phyloP scores from a whole-genome alignment of 805 yeast genomes.

The Saturnispora sanitii region DNA sequence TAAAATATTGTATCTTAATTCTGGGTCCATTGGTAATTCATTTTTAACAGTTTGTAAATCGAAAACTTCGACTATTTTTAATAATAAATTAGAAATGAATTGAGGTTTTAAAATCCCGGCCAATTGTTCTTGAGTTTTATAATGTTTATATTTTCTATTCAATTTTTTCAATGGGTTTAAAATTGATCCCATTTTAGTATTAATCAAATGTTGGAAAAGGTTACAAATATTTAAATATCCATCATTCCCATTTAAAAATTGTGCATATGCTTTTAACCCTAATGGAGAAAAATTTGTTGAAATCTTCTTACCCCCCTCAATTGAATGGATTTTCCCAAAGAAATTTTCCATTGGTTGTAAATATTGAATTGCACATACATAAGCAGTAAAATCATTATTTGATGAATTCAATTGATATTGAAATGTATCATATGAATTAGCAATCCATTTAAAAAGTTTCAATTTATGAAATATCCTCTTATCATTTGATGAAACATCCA shows the following conservation, averaged over 20 bases:
- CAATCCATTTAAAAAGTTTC: conserved; percentile 22
- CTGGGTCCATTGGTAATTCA: too few species aligned
- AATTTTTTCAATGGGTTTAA: neutral
- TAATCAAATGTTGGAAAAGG: conserved; percentile 23
- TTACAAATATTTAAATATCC: conserved; percentile 24
- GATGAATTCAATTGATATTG: conserved; percentile 13
- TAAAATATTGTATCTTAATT: too few species aligned
- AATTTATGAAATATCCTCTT: conserved; percentile 23
- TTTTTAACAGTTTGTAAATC: too few species aligned
- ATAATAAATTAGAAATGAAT: too few species aligned
- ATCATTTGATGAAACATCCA: conserved; percentile 18
- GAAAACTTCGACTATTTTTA: too few species aligned
- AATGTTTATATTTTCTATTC: too few species aligned
- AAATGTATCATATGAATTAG: conserved; percentile 21
- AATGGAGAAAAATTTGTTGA: conserved; percentile 19
- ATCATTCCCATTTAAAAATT: conserved; percentile 19
- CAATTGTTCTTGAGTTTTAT: too few species aligned
- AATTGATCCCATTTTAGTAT: neutral
- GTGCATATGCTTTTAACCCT: conserved; percentile 22
- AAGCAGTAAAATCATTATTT: conserved; percentile 14
- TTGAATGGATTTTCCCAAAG: conserved; percentile 4
- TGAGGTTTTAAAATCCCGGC: too few species aligned
- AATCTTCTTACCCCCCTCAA: conserved; percentile 13
- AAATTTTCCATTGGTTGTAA: conserved; percentile 3
- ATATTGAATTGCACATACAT: conserved; percentile 19